Base-by-base conservation (phyloP, 2,329 filamentous ascomycete genomes). In the Fusarium solani-melongenae region DNA sequence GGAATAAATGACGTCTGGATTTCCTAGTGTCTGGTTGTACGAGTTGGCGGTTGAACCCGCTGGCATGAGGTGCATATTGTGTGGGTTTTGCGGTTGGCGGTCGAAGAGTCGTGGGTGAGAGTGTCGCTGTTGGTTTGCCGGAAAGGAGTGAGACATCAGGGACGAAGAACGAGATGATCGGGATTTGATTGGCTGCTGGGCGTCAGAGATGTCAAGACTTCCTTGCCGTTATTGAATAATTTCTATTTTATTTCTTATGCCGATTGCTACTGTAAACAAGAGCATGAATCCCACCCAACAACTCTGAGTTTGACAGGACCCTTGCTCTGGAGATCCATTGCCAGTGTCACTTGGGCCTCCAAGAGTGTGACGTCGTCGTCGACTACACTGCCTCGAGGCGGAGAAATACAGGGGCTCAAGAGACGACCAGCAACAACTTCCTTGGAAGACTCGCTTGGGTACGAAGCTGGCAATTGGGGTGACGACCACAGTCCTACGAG, bases 151-250 rank as follows among this genome's bases (percentile, higher is more conserved):
- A 75, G 72, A 76, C 72, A 73, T 68, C 66, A 29, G 24, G 44
- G n/a, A 49, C 44, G 14, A 49, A 15, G 41, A 46, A 76, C 74
- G 74, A 72, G 67, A 66, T 64, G 63, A 57, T 71, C 71, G 61
- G 70, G 55, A 31, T n/a, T 20, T 69, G 69, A 72, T 72, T 72
- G 69, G 62, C 33, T 41, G n/a, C n/a, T 24, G 36, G 44, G 41
- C 51, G 38, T 6, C 36, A 31, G 29, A 31, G 9, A 31, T 31
- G 29, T 31, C 38, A 62, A 29, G 62, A 62, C 56, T 59, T 70
- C 62, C 49, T 51, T 71, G 44, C 34, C 22, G 8, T 58, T 58
- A 14, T 36, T 39, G 29, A 36, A 46, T 49, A 39, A 64, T 38
- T 9, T 59, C 31, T 46, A 34, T 20, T 29, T 63, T 27, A 46